Evolutionary conservation across 169 alveolate species (phyloP).

Genomic region (Plasmodium vinckei): DNA sequence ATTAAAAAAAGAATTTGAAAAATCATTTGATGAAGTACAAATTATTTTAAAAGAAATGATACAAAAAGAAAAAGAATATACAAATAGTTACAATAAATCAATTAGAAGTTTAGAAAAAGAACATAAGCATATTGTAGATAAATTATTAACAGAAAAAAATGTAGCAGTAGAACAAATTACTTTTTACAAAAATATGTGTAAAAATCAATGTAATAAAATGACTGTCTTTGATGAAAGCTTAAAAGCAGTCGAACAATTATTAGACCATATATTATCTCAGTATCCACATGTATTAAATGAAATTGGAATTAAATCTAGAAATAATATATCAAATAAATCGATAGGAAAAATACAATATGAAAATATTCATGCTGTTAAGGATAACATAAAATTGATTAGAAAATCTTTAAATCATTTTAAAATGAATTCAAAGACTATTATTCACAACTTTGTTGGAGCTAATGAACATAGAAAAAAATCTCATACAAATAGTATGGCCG

Average conservation of each 20-base stretch:
- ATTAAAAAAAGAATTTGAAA: conserved; percentile 61
- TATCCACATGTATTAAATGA: conserved; percentile 54
- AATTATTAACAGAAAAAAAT: conserved; percentile 30
- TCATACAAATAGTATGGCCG: not conserved
- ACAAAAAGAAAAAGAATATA: conserved; percentile 63
- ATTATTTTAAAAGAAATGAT: conserved; percentile 70
- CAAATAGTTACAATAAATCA: conserved; percentile 35
- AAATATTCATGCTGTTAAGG: conserved; percentile 57
- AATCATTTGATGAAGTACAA: conserved; percentile 64
- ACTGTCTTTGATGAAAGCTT: conserved; percentile 38
- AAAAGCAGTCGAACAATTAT: conserved; percentile 42
- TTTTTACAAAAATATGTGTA: conserved; percentile 43
- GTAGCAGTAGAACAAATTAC: not conserved
- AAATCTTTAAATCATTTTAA: conserved; percentile 50
- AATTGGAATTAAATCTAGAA: conserved; percentile 47
- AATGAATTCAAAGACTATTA: conserved; percentile 22
- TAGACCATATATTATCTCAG: conserved; percentile 60
- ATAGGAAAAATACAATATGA: conserved; percentile 72
- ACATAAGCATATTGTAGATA: conserved; percentile 25
- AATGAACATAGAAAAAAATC: conserved; percentile 12
- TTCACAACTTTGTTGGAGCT: conserved; percentile 8
- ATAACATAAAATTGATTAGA: conserved; percentile 42
- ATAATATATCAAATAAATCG: conserved; percentile 46
- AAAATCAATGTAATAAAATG: conserved; percentile 38
- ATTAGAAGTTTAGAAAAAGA: conserved; percentile 47